Percentiles rank a stretch among this genome's conserved stretches.
Evolutionary conservation across 2,329 filamentous ascomycete species (phyloP).

Genomic region (Fusarium praegraminearum): DNA sequence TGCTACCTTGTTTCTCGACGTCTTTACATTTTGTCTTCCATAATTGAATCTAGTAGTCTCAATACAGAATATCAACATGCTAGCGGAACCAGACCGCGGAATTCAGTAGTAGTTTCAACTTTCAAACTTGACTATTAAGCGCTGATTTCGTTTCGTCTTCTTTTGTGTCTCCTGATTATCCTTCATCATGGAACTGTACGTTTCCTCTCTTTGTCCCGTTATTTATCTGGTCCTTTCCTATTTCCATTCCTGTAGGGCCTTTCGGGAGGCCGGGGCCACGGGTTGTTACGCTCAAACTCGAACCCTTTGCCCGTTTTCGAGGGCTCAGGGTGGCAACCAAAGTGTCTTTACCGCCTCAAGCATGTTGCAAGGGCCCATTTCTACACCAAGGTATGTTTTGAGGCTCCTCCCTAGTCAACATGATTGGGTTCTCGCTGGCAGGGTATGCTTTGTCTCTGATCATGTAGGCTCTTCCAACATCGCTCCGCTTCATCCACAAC

Average conservation of each 20-base stretch:
- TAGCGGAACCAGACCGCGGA: not conserved
- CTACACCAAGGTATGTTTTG: not conserved
- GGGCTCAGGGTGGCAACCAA: not conserved
- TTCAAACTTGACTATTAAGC: conserved; percentile 15
- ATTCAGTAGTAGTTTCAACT: conserved; percentile 14
- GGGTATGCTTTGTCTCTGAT: conserved; percentile 16
- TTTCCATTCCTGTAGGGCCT: not conserved
- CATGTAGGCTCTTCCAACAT: conserved; percentile 5
- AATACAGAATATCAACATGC: not conserved
- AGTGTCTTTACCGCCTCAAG: not conserved
- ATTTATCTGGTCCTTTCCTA: not conserved
- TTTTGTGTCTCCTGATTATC: not conserved
- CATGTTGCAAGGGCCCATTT: not conserved
- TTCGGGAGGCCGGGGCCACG: not conserved
- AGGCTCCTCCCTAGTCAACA: not conserved
- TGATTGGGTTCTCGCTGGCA: not conserved
- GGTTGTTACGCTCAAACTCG: conserved; percentile 5
- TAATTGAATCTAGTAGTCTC: not conserved
- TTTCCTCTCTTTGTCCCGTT: not conserved
- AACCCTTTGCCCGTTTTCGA: not conserved
- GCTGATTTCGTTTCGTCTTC: conserved; percentile 3
- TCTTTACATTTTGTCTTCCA: not conserved
- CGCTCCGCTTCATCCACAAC: conserved; percentile 52
- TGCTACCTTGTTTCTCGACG: not conserved
- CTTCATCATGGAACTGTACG: not conserved